phyloP scores from a whole-genome alignment of 75 land plant species.

The Cryptomeria japonica region DNA sequence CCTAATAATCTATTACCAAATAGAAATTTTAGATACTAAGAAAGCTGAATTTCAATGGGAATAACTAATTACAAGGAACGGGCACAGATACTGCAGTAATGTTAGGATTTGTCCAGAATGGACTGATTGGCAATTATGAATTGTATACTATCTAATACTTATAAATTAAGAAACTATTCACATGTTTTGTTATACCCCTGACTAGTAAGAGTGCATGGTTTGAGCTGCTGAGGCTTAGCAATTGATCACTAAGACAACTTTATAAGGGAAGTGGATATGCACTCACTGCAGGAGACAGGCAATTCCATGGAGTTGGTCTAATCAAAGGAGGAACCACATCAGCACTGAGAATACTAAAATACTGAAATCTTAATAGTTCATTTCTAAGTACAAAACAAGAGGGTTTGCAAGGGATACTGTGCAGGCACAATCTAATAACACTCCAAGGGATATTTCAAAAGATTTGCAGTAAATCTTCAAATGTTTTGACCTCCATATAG shows the following conservation, averaged over 20 bases:
- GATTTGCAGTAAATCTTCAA: not conserved
- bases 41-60: not conserved
- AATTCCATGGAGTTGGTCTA: not conserved
- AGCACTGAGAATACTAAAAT: not conserved
- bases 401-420: not conserved
- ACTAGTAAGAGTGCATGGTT: not conserved
- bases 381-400: not conserved
- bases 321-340: not conserved
- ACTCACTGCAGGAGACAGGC: not conserved
- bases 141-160: not conserved
- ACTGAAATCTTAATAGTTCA: not conserved
- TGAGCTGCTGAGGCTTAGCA: not conserved
- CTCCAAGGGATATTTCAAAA: not conserved
- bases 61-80: not conserved
- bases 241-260: not conserved
- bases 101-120: not conserved
- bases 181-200: not conserved
- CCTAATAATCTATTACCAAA: not conserved
- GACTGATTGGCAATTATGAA: not conserved
- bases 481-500: not conserved
- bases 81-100: not conserved
- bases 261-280: not conserved
- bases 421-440: not conserved
- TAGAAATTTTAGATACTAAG: not conserved
- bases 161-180: not conserved